These are phyloP conservation scores for Candida ovalis DNA, from an alignment of 805 yeast species.

Conservation along the genomic window DNA sequence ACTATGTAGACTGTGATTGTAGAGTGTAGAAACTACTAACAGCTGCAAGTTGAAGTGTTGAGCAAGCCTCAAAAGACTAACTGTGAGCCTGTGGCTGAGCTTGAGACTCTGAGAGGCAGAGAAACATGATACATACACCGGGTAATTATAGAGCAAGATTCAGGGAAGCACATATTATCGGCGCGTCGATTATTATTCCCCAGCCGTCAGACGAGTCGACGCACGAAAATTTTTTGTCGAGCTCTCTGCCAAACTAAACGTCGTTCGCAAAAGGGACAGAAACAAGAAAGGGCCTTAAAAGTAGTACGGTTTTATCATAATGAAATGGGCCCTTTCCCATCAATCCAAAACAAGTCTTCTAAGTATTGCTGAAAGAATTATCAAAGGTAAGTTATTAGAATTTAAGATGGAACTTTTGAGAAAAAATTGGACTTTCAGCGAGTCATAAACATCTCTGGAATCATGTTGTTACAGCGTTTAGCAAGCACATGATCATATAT, in stretches of 20 bases:
- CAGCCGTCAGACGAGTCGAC: neutral
- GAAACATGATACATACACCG: neutral
- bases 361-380: neutral
- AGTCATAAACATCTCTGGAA: too few relatives aligned
- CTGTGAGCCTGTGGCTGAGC: too few relatives aligned
- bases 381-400: neutral
- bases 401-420: neutral
- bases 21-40: too few relatives aligned
- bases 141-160: neutral
- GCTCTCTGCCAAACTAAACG: neutral
- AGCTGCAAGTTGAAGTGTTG: too few relatives aligned
- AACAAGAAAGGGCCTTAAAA: neutral
- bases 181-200: neutral
- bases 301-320: neutral
- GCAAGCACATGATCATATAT: too few relatives aligned
- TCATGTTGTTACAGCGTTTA: too few relatives aligned
- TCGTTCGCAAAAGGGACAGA: neutral
- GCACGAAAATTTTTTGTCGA: conserved; percentile 1
- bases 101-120: too few relatives aligned
- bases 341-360: neutral
- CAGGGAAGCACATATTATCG: neutral
- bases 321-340: neutral
- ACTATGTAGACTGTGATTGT: too few relatives aligned
- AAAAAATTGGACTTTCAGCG: neutral
- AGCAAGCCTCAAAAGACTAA: too few relatives aligned